phyloP scores from a whole-genome alignment of 805 yeast genomes.

The Ogataea paraovalis region DNA sequence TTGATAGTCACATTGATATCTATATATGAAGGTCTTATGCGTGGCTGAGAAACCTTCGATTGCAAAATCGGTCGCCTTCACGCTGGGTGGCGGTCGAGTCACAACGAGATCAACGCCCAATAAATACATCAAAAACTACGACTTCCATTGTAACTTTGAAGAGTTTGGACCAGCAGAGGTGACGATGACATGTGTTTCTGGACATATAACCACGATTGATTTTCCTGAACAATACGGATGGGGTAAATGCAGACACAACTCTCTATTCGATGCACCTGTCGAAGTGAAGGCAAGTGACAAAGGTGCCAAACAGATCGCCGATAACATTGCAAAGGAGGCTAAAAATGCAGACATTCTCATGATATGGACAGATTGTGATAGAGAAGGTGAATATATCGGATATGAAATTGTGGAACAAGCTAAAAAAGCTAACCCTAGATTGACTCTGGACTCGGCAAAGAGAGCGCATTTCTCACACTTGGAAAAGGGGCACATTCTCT shows the following conservation, averaged over 20 bases:
- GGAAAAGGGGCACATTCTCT: slow-evolving; percentile 66
- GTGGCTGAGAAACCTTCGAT: slow-evolving; percentile 98
- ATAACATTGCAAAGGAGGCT: slow-evolving; percentile 67
- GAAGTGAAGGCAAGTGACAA: slow-evolving; percentile 32
- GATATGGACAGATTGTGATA: slow-evolving; percentile 99
- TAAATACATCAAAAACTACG: slow-evolving; percentile 75
- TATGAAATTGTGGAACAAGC: slow-evolving; percentile 78
- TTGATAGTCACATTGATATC: too few species aligned
- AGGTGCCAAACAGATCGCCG: slow-evolving; percentile 43
- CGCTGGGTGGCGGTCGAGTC: slow-evolving; percentile 70
- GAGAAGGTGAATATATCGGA: slow-evolving; percentile 95
- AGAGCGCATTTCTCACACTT: slow-evolving; percentile 87
- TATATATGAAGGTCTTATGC: slow-evolving; percentile 77
- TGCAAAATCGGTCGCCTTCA: slow-evolving; percentile 74
- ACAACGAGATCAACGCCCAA: slow-evolving; percentile 44
- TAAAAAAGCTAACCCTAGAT: slow-evolving; percentile 39
- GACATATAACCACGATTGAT: slow-evolving; percentile 69
- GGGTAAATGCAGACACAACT: slow-evolving; percentile 62
- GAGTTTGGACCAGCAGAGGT: slow-evolving; percentile 63
- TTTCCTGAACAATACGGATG: slow-evolving; percentile 60
- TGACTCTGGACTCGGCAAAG: slow-evolving; percentile 49
- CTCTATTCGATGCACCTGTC: slow-evolving; percentile 69
- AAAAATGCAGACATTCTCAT: slow-evolving; percentile 56
- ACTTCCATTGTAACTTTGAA: slow-evolving; percentile 65
- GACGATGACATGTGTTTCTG: slow-evolving; percentile 89